These are phyloP conservation scores for Geosiphon pyriformis DNA, from an alignment of 192 early-diverging fungal genomes.

Conservation along the genomic window DNA sequence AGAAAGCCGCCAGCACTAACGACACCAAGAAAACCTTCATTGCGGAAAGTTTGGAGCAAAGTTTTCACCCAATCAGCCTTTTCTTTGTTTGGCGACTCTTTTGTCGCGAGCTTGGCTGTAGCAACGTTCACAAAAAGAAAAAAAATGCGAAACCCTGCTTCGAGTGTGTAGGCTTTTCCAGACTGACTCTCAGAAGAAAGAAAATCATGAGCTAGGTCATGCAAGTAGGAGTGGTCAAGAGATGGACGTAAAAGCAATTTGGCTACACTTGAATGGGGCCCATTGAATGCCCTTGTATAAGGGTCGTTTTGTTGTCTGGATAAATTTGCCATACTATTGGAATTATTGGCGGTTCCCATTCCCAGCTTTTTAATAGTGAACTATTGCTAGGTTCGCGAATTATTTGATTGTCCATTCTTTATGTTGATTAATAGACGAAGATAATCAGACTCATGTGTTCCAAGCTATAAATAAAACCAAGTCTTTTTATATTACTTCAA, in stretches of 20 bases:
- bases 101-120: not conserved
- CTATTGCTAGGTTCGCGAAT: too few species aligned
- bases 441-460: too few species aligned
- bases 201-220: not conserved
- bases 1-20: constrained; percentile 4
- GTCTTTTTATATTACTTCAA: too few species aligned
- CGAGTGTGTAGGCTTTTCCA: not conserved
- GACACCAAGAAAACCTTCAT: constrained; percentile 15
- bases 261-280: not conserved
- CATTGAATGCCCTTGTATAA: not conserved
- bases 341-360: too few species aligned
- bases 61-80: constrained; percentile 14
- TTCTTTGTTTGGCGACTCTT: not conserved
- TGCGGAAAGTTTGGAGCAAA: not conserved
- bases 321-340: too few species aligned
- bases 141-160: not conserved
- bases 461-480: too few species aligned
- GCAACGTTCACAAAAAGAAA: not conserved
- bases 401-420: too few species aligned
- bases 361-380: too few species aligned
- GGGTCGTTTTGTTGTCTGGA: not conserved
- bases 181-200: constrained; percentile 9
- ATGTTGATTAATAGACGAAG: too few species aligned
- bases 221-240: not conserved
- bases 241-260: not conserved